A percentile compares a stretch with the other conserved stretches of the same genome.
Conservation (phyloP, 805 yeast species). For the Priceomyces haplophilus region DNA sequence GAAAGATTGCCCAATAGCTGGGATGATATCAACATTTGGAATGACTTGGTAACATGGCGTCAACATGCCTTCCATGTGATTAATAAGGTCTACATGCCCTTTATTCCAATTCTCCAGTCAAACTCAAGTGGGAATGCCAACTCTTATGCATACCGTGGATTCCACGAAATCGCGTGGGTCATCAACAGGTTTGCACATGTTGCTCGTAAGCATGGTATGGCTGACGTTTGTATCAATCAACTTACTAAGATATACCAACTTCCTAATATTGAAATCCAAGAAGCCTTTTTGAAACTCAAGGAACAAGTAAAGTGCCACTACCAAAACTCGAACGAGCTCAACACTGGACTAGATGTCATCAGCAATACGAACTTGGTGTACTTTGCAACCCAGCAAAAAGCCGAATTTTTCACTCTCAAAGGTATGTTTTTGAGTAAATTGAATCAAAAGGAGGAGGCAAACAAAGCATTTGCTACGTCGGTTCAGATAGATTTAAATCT, state of each 20-base stretch:
- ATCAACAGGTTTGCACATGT: constrained; percentile 98
- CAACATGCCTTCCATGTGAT: constrained; percentile 97
- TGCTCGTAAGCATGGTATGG: constrained; percentile 94
- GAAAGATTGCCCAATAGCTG: constrained; percentile 93
- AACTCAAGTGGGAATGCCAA: constrained; percentile 68
- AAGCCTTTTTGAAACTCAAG: constrained; percentile 89
- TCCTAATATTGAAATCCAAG: constrained; percentile 97
- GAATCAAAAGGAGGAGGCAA: constrained; percentile 90
- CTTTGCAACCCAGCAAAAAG: constrained; percentile 96
- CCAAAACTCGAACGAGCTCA: constrained; percentile 83
- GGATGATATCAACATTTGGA: constrained; percentile 98
- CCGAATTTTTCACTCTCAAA: constrained; percentile 94
- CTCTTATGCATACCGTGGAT: constrained; percentile 95
- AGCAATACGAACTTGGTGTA: constrained; percentile 94
- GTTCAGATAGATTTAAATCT: constrained; percentile 91
- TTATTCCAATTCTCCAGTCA: constrained; percentile 76
- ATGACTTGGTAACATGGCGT: constrained; percentile 96
- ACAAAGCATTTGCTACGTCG: constrained; percentile 96
- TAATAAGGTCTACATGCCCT: constrained; percentile 89
- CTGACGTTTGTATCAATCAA: constrained; percentile 93
- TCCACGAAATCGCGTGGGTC: constrained; percentile 99
- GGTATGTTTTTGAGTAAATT: constrained; percentile 96
- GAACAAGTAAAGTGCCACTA: constrained; percentile 98
- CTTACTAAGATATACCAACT: constrained; percentile 89
- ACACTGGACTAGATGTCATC: constrained; percentile 94